phyloP scores from a whole-genome alignment of 2,329 filamentous ascomycete species.

The Fusarium avenaceum region DNA sequence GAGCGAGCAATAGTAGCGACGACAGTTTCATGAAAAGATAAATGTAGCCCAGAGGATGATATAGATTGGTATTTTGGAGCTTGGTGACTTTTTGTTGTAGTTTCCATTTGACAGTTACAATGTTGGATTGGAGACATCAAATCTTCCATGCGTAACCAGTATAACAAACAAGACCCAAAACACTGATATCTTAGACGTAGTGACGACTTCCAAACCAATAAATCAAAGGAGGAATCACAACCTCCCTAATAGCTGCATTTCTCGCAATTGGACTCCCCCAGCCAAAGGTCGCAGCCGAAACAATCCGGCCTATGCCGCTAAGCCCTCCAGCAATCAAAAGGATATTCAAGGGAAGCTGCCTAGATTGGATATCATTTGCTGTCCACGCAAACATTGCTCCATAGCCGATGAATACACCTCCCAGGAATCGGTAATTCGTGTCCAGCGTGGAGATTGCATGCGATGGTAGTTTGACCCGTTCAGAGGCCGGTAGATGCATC shows the following conservation, averaged over 20 bases:
- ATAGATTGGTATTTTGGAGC: too few relatives aligned
- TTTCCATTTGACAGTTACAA: too few relatives aligned
- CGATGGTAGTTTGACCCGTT: background rate
- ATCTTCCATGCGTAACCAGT: too few relatives aligned
- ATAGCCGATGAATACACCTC: background rate
- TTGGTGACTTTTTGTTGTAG: too few relatives aligned
- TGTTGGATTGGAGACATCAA: too few relatives aligned
- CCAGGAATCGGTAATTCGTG: background rate
- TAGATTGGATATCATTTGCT: background rate
- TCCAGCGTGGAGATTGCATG: background rate
- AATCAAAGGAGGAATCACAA: background rate
- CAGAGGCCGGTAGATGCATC: background rate
- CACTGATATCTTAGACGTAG: background rate
- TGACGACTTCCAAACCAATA: constrained; percentile 4
- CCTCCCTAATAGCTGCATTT: background rate
- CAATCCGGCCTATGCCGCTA: background rate
- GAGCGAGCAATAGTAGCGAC: background rate
- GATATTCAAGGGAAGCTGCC: background rate
- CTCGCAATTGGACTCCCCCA: background rate
- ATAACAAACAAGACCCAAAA: too few relatives aligned
- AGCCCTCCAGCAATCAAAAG: background rate
- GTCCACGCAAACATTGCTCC: background rate
- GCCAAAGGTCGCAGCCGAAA: background rate
- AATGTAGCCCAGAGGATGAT: too few relatives aligned
- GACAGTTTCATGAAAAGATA: background rate